A percentile compares a stretch with the other conserved stretches of the same genome.
Conservation (phyloP, 768 basidiomycete genomes). For the Phanerodontia chrysosporium region DNA sequence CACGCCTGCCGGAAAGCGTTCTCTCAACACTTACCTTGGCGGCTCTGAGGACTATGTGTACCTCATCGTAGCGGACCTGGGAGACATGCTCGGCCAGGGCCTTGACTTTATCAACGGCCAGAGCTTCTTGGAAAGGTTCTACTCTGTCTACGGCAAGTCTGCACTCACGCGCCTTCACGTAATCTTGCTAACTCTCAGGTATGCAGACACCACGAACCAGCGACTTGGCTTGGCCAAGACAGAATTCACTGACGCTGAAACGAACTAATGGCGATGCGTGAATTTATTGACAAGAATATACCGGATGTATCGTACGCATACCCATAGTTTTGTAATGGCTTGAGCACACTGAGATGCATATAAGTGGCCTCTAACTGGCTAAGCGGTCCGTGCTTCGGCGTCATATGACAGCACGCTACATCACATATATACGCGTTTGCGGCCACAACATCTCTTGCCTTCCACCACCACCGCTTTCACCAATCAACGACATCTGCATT, state of each 20-base stretch:
- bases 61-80: constrained; percentile 28
- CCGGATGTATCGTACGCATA: neutral
- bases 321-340: too few relatives aligned
- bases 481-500: too few relatives aligned
- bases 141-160: constrained; percentile 26
- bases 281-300: too few relatives aligned
- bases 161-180: neutral
- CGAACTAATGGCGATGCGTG: constrained; percentile 23
- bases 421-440: too few relatives aligned
- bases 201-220: constrained; percentile 22
- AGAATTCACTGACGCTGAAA: constrained; percentile 26
- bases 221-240: constrained; percentile 33
- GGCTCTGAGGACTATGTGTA: constrained; percentile 22
- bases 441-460: too few relatives aligned
- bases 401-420: too few relatives aligned
- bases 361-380: too few relatives aligned
- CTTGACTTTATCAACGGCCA: constrained; percentile 35
- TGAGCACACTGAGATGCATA: too few relatives aligned
- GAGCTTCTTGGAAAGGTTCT: constrained; percentile 35
- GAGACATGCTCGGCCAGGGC: constrained; percentile 22
- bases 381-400: too few relatives aligned
- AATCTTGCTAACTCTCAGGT: neutral
- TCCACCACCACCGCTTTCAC: too few relatives aligned
- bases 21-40: constrained; percentile 27
- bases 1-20: too few relatives aligned